Evolutionary conservation across 768 basidiomycete genomes (phyloP), one percentile per base, ranked within the genome.

Genomic region (Tulasnella sp.): DNA sequence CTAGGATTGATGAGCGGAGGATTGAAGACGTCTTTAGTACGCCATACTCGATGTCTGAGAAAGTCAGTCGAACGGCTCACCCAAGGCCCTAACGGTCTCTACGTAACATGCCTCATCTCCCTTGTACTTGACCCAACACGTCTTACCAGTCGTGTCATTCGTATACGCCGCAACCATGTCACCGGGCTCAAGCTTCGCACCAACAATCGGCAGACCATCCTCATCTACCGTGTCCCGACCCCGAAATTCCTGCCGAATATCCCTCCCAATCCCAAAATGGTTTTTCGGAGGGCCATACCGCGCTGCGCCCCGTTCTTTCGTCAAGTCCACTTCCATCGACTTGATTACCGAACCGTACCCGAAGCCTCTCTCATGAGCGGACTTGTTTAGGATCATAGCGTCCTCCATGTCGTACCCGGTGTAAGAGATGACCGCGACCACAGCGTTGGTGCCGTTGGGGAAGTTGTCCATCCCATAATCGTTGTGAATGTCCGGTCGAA

Each of bases 341-440:
- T 99, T 99, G 89, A 98, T 99, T 44, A 99, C 91, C 0, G 96
- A 95, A 40, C 98, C 98, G 85, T 99, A 97, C 0, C 90, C 96
- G 85, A 99, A 99, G 0, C 98, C 98, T 44, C 98, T 93, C 87
- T 99, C 98, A 85, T 99, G 96, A 3, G 96, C 93, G 0, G 97
- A 99, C 87, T 99, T 99, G 86, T 99, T 99, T 76, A 99, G 88
- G 83, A 99, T 99, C 98, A 99, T 99, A 83, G 98, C 98, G 84
- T 99, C 98, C 87, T 99, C 98, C 98, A 99, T 99, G 86, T 99
- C 98, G 86, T 99, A 99, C 4, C 98, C 98, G 4, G 98, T 99
- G 85, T 99, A 99, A 0, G 98, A 99, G 83, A 99, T 99, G 84
- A 99, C 98, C n/a, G 98, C 98, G 75, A 99, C 98, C 81, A 99